Percentiles rank a stretch among this genome's conserved stretches.
Evolutionary conservation across 257 asterid species (phyloP).

Genomic region (Primulina huaijiensis): DNA sequence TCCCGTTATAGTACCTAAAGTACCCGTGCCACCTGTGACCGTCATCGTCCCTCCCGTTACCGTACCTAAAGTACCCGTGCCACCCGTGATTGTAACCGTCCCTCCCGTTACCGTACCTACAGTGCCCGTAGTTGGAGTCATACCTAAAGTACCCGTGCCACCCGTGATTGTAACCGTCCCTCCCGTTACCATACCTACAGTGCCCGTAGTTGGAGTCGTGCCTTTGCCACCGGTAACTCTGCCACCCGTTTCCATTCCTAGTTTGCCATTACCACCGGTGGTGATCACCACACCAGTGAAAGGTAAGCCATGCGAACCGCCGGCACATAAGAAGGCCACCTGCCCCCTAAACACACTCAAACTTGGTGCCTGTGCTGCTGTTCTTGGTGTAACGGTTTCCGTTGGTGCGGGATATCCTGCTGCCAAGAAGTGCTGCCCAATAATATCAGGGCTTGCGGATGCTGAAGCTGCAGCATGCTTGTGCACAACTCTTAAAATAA

Average conservation of each 20-base stretch:
- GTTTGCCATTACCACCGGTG: slow-evolving; percentile 9
- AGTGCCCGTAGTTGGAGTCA: not conserved
- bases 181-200: too few relatives aligned
- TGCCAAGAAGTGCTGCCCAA: slow-evolving; percentile 70
- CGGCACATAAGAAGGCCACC: slow-evolving; percentile 17
- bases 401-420: slow-evolving; percentile 72
- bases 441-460: slow-evolving; percentile 60
- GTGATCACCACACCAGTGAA: slow-evolving; percentile 18
- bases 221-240: not conserved
- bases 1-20: not conserved
- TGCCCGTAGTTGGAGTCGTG: not conserved
- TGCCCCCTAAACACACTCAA: slow-evolving; percentile 76
- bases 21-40: not conserved
- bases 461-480: slow-evolving; percentile 76
- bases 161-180: too few relatives aligned
- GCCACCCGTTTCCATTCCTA: not conserved
- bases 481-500: slow-evolving; percentile 67
- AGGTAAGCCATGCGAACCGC: slow-evolving; percentile 33
- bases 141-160: not conserved
- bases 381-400: slow-evolving; percentile 69
- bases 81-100: not conserved
- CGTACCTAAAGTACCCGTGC: not conserved
- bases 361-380: slow-evolving; percentile 82
- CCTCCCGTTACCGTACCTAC: not conserved
- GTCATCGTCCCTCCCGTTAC: not conserved